A percentile compares a stretch with the other conserved stretches of the same genome.
These are phyloP conservation scores for Durotheca rogersii DNA, from an alignment of 495 filamentous ascomycete genomes.

Conservation along the genomic window DNA sequence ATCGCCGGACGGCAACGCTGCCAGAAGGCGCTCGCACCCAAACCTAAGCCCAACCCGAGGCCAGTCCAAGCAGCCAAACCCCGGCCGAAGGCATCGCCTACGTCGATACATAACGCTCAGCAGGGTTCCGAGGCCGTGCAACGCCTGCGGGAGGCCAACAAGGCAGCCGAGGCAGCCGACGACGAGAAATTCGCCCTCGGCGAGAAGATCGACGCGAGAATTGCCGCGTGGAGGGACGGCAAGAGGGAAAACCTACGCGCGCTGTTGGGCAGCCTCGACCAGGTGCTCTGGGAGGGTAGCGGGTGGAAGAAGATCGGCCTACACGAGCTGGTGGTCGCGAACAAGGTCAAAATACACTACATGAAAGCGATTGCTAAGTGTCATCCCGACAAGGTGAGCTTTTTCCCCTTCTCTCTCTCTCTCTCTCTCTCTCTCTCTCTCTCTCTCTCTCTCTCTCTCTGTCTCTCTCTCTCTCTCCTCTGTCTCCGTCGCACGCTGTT, in stretches of 20 bases:
- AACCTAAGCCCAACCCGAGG: constrained; percentile 44
- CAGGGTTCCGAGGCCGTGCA: constrained; percentile 66
- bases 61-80: constrained; percentile 35
- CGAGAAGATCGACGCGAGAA: constrained; percentile 76
- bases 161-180: constrained; percentile 77
- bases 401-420: constrained; percentile 2
- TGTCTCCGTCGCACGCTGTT: too few species aligned
- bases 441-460: too few species aligned
- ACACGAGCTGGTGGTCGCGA: constrained; percentile 83
- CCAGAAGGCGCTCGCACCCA: constrained; percentile 75
- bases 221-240: constrained; percentile 78
- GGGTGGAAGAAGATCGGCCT: constrained; percentile 97
- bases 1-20: constrained; percentile 87
- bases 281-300: constrained; percentile 84
- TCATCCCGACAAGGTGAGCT: constrained; percentile 93
- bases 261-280: constrained; percentile 82
- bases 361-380: constrained; percentile 99
- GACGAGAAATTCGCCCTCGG: constrained; percentile 89
- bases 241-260: constrained; percentile 93
- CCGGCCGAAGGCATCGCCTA: constrained; percentile 48
- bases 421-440: background rate
- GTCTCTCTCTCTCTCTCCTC: too few species aligned
- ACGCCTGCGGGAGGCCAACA: constrained; percentile 76
- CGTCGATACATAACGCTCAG: constrained; percentile 42
- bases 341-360: constrained; percentile 93